Percentiles rank a stretch among this genome's conserved stretches.
Conservation (phyloP, 2,329 filamentous ascomycete genomes). For the Aspergillus flavus region DNA sequence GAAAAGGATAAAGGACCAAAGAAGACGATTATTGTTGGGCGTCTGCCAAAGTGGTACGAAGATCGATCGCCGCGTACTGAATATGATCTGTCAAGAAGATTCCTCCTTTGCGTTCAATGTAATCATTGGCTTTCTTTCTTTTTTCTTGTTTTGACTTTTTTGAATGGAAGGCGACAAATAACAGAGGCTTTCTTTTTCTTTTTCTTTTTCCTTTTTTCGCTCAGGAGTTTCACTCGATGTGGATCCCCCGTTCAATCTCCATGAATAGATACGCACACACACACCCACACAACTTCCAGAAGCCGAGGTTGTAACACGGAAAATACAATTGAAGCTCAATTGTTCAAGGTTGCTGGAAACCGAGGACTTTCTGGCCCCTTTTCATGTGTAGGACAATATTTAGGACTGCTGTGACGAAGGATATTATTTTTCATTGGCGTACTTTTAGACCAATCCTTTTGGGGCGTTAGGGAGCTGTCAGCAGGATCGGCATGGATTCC, state of each 20-base stretch:
- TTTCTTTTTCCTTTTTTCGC: background rate
- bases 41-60: background rate
- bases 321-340: background rate
- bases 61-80: background rate
- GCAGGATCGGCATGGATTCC: slow-evolving; percentile 1
- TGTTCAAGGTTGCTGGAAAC: background rate
- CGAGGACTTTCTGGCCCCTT: background rate
- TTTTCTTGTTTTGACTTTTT: background rate
- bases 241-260: background rate
- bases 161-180: background rate
- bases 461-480: background rate
- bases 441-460: background rate
- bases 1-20: background rate
- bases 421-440: background rate
- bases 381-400: background rate
- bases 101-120: background rate
- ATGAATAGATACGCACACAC: background rate
- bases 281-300: background rate
- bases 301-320: background rate
- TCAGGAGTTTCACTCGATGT: background rate
- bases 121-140: background rate
- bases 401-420: background rate
- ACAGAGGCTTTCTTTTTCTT: background rate
- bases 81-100: slow-evolving; percentile 14
- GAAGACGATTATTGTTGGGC: background rate